Conservation (phyloP, 805 yeast species). For the Myxozyma sirexii region DNA sequence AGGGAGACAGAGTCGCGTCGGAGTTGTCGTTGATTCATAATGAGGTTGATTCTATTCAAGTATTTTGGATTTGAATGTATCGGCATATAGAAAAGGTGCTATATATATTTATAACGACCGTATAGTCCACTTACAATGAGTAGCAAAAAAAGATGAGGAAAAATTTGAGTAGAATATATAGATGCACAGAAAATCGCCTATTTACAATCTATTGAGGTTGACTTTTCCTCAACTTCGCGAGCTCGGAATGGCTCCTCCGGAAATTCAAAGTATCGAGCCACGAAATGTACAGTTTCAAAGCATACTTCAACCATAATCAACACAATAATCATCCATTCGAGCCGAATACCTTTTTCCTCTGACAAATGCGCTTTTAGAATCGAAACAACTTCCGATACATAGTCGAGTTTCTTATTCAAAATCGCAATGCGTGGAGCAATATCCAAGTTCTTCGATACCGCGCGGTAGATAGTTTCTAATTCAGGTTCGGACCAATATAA, state of each 20-base stretch:
- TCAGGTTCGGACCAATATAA: slow-evolving; percentile 91
- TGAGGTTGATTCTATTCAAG: neutral
- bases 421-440: slow-evolving; percentile 76
- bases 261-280: slow-evolving; percentile 46
- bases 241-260: neutral
- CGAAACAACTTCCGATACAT: slow-evolving; percentile 84
- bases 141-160: too few species aligned
- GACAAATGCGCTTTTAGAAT: slow-evolving; percentile 73
- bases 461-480: slow-evolving; percentile 72
- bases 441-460: slow-evolving; percentile 72
- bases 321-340: slow-evolving; percentile 87
- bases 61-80: too few species aligned
- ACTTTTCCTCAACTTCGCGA: neutral
- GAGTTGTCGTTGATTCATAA: neutral
- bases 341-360: slow-evolving; percentile 71
- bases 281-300: slow-evolving; percentile 76
- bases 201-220: too few species aligned
- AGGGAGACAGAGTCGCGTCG: neutral
- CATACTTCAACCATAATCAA: slow-evolving; percentile 83
- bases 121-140: too few species aligned
- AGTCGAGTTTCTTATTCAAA: slow-evolving; percentile 81
- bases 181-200: too few species aligned
- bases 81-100: too few species aligned
- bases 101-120: too few species aligned
- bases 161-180: too few species aligned